Conservation (phyloP, 768 basidiomycete species). For the Suillus paluster region DNA sequence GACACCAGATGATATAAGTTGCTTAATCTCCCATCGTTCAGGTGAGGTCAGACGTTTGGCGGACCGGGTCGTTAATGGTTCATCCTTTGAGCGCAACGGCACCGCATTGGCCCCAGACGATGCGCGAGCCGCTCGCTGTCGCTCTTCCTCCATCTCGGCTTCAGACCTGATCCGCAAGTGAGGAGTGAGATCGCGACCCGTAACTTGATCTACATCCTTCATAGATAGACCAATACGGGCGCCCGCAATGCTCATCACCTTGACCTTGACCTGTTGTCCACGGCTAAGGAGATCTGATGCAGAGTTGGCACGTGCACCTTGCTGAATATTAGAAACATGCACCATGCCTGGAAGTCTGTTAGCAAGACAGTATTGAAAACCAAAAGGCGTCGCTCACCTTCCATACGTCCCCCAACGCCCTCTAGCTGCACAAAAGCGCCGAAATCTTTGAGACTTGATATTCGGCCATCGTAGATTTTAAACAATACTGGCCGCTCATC, state of each 20-base stretch:
- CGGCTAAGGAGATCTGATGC: slow-evolving; percentile 86
- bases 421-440: slow-evolving; percentile 94
- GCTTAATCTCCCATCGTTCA: slow-evolving; percentile 99
- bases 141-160: slow-evolving; percentile 89
- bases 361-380: neutral
- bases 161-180: slow-evolving; percentile 94
- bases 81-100: slow-evolving; percentile 65
- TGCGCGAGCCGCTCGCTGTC: slow-evolving; percentile 59
- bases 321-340: slow-evolving; percentile 92
- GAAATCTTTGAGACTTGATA: slow-evolving; percentile 90
- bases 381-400: slow-evolving; percentile 64
- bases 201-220: slow-evolving; percentile 95
- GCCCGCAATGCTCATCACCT: slow-evolving; percentile 93
- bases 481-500: slow-evolving; percentile 89
- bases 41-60: slow-evolving; percentile 94
- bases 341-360: slow-evolving; percentile 78
- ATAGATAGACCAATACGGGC: slow-evolving; percentile 86
- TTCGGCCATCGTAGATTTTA: slow-evolving; percentile 92
- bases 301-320: slow-evolving; percentile 82
- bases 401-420: slow-evolving; percentile 81
- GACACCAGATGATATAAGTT: slow-evolving; percentile 94
- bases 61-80: slow-evolving; percentile 60
- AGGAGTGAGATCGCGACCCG: slow-evolving; percentile 91
- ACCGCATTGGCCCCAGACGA: slow-evolving; percentile 88
- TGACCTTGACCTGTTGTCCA: slow-evolving; percentile 89